Conservation (phyloP, 2,329 filamentous ascomycete genomes). For the Plectosphaerella plurivora region DNA sequence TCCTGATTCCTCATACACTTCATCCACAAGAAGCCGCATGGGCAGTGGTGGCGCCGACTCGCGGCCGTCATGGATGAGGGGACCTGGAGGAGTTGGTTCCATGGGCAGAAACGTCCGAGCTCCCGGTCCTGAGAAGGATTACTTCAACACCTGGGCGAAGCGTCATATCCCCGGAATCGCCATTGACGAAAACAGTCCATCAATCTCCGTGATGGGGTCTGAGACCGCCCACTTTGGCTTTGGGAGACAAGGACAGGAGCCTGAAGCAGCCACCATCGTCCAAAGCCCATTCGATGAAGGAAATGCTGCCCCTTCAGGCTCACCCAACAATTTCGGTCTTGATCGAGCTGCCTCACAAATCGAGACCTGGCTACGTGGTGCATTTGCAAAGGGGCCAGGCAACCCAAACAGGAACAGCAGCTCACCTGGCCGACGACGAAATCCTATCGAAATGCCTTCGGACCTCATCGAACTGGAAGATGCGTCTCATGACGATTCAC, state of each 20-base stretch:
- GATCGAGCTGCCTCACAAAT: slow-evolving; percentile 84
- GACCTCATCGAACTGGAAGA: slow-evolving; percentile 72
- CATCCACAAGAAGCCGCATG: slow-evolving; percentile 29
- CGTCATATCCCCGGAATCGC: slow-evolving; percentile 78
- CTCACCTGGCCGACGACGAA: slow-evolving; percentile 18
- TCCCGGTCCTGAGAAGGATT: slow-evolving; percentile 80
- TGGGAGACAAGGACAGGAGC: slow-evolving; percentile 12
- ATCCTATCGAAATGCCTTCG: slow-evolving; percentile 36
- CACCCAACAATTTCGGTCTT: slow-evolving; percentile 51
- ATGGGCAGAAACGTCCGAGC: slow-evolving; percentile 65
- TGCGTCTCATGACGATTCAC: slow-evolving; percentile 19
- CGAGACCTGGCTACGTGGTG: slow-evolving; percentile 84
- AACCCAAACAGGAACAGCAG: slow-evolving; percentile 40
- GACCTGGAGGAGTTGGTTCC: slow-evolving; percentile 85
- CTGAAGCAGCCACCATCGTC: slow-evolving; percentile 30
- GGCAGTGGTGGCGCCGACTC: slow-evolving; percentile 33
- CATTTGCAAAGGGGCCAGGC: slow-evolving; percentile 60
- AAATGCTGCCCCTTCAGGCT: slow-evolving; percentile 32
- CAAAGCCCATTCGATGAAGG: slow-evolving; percentile 48
- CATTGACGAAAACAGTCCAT: slow-evolving; percentile 60
- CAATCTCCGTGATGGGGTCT: slow-evolving; percentile 60
- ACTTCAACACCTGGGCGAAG: slow-evolving; percentile 77
- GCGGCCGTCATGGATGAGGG: slow-evolving; percentile 62
- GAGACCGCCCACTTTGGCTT: slow-evolving; percentile 57
- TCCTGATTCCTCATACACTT: slow-evolving; percentile 20